Percentiles rank a stretch among this genome's conserved stretches.
phyloP scores from a whole-genome alignment of 2,329 filamentous ascomycete species.

The Fusarium luffae region DNA sequence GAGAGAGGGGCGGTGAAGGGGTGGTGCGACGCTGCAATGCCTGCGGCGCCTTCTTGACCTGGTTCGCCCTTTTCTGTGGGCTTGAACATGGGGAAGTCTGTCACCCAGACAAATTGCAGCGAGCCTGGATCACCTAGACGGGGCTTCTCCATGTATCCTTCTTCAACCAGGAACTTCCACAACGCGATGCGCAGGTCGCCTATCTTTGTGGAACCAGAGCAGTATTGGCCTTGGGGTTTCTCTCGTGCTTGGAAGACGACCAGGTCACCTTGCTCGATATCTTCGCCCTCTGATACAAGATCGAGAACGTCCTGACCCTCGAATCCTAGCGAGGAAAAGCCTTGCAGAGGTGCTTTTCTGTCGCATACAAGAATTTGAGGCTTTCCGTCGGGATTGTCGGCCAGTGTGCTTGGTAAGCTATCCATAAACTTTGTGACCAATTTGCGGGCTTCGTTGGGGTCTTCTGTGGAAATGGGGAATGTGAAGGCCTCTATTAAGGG shows the following conservation, averaged over 20 bases:
- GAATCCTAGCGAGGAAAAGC: slow-evolving; percentile 78
- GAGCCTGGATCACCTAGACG: slow-evolving; percentile 51
- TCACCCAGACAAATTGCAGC: slow-evolving; percentile 85
- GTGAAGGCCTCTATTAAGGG: slow-evolving; percentile 82
- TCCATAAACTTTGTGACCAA: slow-evolving; percentile 80
- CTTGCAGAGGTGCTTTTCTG: slow-evolving; percentile 76
- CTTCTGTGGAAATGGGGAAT: slow-evolving; percentile 66
- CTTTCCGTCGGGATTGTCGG: slow-evolving; percentile 77
- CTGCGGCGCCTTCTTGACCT: slow-evolving; percentile 83
- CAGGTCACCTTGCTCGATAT: slow-evolving; percentile 73
- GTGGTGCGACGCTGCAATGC: slow-evolving; percentile 90
- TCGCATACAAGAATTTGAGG: slow-evolving; percentile 84
- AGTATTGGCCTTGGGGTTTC: slow-evolving; percentile 66
- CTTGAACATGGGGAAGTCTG: slow-evolving; percentile 92
- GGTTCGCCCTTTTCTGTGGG: slow-evolving; percentile 71
- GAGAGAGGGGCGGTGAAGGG: slow-evolving; percentile 92
- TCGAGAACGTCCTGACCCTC: slow-evolving; percentile 69
- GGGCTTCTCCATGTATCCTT: slow-evolving; percentile 63
- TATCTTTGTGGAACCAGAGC: slow-evolving; percentile 72
- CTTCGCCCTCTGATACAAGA: slow-evolving; percentile 53
- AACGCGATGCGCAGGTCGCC: slow-evolving; percentile 79
- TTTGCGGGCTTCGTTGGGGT: slow-evolving; percentile 63
- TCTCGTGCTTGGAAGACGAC: slow-evolving; percentile 83
- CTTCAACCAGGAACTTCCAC: slow-evolving; percentile 74
- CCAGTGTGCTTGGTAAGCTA: slow-evolving; percentile 66